A percentile compares a stretch with the other conserved stretches of the same genome.
These are phyloP conservation scores for Medicago lupulina DNA, from an alignment of 306 rosid genomes.

Conservation along the genomic window DNA sequence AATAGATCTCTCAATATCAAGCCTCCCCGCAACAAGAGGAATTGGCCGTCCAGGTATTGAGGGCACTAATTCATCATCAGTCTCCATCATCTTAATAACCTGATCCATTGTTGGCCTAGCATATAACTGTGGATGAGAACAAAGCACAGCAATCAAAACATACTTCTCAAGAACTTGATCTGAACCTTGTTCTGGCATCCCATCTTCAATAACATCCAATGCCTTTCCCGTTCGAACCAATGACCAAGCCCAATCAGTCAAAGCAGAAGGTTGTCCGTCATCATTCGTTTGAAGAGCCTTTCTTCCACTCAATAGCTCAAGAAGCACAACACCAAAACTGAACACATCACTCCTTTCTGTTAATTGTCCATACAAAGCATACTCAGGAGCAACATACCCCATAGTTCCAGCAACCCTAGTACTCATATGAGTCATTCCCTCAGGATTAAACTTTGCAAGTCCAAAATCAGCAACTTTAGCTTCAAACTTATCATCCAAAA, in stretches of 20 bases:
- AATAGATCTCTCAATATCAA: conserved; percentile 73
- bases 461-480: conserved; percentile 96
- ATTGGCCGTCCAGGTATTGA: conserved; percentile 80
- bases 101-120: conserved; percentile 99
- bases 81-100: conserved; percentile 92
- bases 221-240: conserved; percentile 69
- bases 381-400: conserved; percentile 98
- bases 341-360: conserved; percentile 94
- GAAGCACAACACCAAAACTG: conserved; percentile 89
- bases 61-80: conserved; percentile 76
- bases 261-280: conserved; percentile 66
- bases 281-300: conserved; percentile 66
- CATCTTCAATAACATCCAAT: conserved; percentile 78
- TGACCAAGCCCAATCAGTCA: conserved; percentile 96
- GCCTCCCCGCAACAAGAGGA: conserved; percentile 69
- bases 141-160: conserved; percentile 79
- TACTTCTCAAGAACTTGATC: conserved; percentile 79
- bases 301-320: conserved; percentile 93
- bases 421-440: conserved; percentile 95
- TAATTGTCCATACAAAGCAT: conserved; percentile 91
- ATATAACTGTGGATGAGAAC: conserved; percentile 92
- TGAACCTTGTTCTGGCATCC: conserved; percentile 63
- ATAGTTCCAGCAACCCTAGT: conserved; percentile 96
- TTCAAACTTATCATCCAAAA: conserved; percentile 81
- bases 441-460: conserved; percentile 87